Evolutionary conservation across 495 filamentous ascomycete species (phyloP).

Genomic region (Podospora australis): DNA sequence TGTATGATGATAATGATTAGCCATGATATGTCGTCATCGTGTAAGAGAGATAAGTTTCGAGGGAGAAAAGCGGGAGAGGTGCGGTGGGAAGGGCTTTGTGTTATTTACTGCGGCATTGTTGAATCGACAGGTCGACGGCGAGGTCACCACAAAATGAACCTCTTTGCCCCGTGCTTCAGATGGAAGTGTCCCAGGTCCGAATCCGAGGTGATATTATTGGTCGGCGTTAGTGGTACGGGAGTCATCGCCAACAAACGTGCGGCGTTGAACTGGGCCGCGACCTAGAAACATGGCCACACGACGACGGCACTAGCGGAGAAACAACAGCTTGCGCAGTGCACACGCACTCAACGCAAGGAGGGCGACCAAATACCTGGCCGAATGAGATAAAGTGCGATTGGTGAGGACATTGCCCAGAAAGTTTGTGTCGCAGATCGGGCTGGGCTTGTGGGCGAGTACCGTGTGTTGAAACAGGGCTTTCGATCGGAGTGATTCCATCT

Average conservation of each 20-base stretch:
- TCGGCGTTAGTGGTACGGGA: not conserved
- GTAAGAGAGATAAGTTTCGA: too few relatives aligned
- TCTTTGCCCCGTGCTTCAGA: not conserved
- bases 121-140: not conserved
- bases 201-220: not conserved
- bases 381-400: too few relatives aligned
- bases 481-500: too few relatives aligned
- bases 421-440: too few relatives aligned
- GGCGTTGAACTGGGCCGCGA: not conserved
- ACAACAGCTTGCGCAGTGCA: not conserved
- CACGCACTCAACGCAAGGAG: not conserved
- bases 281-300: too few relatives aligned
- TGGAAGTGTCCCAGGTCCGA: not conserved
- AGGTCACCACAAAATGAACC: not conserved
- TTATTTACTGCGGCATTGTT: not conserved
- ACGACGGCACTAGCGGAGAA: not conserved
- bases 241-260: not conserved
- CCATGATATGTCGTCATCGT: too few relatives aligned
- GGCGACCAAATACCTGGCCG: too few relatives aligned
- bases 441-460: too few relatives aligned
- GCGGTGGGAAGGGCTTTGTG: not conserved
- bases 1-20: not conserved
- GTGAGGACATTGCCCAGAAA: too few relatives aligned
- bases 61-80: not conserved
- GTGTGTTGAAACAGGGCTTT: too few relatives aligned